These are phyloP conservation scores for Forsythia viridissima DNA, from an alignment of 257 asterid genomes.

Conservation along the genomic window DNA sequence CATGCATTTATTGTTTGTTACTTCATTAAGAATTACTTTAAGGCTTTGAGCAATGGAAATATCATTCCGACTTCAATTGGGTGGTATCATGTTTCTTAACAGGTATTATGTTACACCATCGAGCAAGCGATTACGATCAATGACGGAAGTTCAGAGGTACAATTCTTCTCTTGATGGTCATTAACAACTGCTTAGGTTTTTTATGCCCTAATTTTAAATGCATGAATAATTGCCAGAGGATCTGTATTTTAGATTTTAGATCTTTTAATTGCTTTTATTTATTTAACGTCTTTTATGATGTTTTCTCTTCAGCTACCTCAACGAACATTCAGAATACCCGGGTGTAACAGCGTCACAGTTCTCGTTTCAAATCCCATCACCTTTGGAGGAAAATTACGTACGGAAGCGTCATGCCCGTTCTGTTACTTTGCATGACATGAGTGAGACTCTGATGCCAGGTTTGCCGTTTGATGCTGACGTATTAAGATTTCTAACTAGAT, in stretches of 20 bases:
- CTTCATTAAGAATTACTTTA: constrained; percentile 3
- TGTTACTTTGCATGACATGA: constrained; percentile 19
- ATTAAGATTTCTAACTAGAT: not conserved
- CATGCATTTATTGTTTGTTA: not conserved
- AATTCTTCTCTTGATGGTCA: not conserved
- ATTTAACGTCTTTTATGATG: not conserved
- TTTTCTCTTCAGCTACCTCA: constrained; percentile 45
- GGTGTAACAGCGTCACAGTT: constrained; percentile 47
- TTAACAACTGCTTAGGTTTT: not conserved
- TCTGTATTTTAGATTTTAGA: not conserved
- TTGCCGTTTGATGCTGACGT: not conserved
- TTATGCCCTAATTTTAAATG: not conserved
- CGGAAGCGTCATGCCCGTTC: constrained; percentile 51
- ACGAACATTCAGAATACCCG: constrained; percentile 45
- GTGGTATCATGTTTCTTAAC: not conserved
- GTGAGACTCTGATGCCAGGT: constrained; percentile 23
- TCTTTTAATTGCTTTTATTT: not conserved
- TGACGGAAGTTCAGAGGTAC: constrained; percentile 5
- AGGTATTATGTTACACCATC: constrained; percentile 5
- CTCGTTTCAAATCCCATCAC: constrained; percentile 75
- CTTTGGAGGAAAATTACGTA: constrained; percentile 54
- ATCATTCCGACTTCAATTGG: not conserved
- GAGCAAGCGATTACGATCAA: not conserved
- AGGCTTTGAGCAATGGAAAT: not conserved
- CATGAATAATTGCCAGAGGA: not conserved